Percentiles rank a stretch among this genome's conserved stretches.
Evolutionary conservation across 129 eudicot species (phyloP).

Genomic region (Scalesia atractyloides): DNA sequence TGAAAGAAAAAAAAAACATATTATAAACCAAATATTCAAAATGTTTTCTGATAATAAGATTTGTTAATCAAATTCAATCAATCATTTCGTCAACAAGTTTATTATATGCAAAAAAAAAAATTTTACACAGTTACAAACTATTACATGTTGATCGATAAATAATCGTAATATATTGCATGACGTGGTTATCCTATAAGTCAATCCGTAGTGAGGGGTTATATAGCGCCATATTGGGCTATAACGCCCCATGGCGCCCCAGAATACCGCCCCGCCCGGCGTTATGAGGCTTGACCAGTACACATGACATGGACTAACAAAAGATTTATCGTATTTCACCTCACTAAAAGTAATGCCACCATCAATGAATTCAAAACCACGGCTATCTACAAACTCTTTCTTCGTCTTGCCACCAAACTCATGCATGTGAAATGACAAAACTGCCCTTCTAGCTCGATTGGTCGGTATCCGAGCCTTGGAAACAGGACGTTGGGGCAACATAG

Average conservation of each 20-base stretch:
- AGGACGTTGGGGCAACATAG: constrained; percentile 66
- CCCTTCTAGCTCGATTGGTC: constrained; percentile 42
- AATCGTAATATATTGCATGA: too few relatives aligned
- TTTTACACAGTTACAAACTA: too few relatives aligned
- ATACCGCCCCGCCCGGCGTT: not conserved
- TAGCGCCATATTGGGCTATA: too few relatives aligned
- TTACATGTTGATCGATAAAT: too few relatives aligned
- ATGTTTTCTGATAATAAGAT: not conserved
- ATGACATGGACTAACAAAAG: too few relatives aligned
- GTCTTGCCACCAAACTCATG: constrained; percentile 18
- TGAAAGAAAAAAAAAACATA: not conserved
- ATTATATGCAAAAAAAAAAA: not conserved
- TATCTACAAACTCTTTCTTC: constrained; percentile 28
- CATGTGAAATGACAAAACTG: constrained; percentile 33
- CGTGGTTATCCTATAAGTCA: not conserved
- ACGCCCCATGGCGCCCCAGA: too few relatives aligned
- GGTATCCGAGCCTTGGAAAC: constrained; percentile 63
- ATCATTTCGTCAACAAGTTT: not conserved
- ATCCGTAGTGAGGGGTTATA: too few relatives aligned
- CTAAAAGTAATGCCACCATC: constrained; percentile 26
- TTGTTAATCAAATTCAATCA: not conserved
- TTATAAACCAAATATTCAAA: not conserved
- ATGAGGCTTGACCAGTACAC: too few relatives aligned
- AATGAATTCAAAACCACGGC: constrained; percentile 9
- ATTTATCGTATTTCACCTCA: constrained; percentile 32